phyloP scores from a whole-genome alignment of 805 yeast species.

The Metschnikowia hibisci region DNA sequence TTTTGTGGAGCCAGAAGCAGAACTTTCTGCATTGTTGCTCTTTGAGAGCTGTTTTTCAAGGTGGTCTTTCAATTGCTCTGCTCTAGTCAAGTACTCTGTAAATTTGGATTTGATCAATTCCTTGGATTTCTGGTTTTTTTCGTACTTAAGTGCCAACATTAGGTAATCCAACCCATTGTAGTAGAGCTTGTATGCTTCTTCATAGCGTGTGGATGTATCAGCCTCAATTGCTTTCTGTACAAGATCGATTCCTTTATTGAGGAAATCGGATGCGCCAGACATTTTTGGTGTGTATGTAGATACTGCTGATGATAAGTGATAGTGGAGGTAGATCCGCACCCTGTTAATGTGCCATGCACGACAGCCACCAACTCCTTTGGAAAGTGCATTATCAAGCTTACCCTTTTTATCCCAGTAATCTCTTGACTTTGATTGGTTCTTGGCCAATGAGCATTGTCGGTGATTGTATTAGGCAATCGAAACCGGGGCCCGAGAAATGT shows the following conservation, averaged over 20 bases:
- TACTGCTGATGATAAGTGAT: neutral
- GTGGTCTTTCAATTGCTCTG: slow-evolving; percentile 90
- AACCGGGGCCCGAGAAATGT: too few relatives aligned
- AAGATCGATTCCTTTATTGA: slow-evolving; percentile 90
- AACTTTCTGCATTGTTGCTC: slow-evolving; percentile 44
- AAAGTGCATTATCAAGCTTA: neutral
- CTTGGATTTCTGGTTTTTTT: slow-evolving; percentile 84
- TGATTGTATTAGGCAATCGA: too few relatives aligned
- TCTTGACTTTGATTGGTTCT: too few relatives aligned
- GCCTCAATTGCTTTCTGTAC: slow-evolving; percentile 95
- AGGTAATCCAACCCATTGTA: slow-evolving; percentile 91
- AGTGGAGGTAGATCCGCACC: slow-evolving; percentile 2
- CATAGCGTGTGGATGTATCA: slow-evolving; percentile 83
- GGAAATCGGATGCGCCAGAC: slow-evolving; percentile 57
- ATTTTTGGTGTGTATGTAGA: slow-evolving; percentile 10
- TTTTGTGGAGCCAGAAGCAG: slow-evolving; percentile 56
- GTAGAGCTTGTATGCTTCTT: slow-evolving; percentile 90
- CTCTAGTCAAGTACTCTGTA: slow-evolving; percentile 86
- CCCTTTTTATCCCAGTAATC: neutral
- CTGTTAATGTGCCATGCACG: slow-evolving; percentile 1
- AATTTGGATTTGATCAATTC: slow-evolving; percentile 85
- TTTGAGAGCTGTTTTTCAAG: slow-evolving; percentile 60
- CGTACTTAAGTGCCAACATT: slow-evolving; percentile 91
- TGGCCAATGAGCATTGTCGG: too few relatives aligned
- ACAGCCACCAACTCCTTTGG: neutral